Conservation (phyloP, 768 basidiomycete genomes). For the Ephemerocybe angulata region DNA sequence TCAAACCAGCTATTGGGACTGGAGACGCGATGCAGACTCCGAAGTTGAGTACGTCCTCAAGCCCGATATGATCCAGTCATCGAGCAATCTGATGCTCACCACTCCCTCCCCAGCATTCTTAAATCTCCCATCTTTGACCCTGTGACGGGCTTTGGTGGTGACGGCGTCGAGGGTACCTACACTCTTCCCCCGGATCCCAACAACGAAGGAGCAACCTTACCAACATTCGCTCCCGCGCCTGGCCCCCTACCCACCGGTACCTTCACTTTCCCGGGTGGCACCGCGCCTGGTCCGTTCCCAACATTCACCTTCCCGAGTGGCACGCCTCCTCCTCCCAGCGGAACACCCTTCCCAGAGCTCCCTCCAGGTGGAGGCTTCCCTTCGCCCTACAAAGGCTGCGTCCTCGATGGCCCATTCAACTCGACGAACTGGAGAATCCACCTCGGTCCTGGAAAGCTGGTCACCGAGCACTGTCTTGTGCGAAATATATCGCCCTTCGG, state of each 20-base stretch:
- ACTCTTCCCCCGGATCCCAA: constrained; percentile 6
- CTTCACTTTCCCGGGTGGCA: not conserved
- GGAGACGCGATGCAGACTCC: constrained; percentile 2
- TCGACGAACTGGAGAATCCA: not conserved
- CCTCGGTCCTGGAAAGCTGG: constrained; percentile 4
- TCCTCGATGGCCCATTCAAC: constrained; percentile 9
- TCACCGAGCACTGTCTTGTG: constrained; percentile 7
- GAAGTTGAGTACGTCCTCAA: not conserved
- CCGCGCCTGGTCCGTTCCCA: too few relatives aligned
- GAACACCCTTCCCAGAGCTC: not conserved
- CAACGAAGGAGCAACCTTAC: too few relatives aligned
- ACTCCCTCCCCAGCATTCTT: not conserved
- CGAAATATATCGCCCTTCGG: too few relatives aligned
- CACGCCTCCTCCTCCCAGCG: too few relatives aligned
- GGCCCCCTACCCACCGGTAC: too few relatives aligned
- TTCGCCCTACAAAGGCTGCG: constrained; percentile 7
- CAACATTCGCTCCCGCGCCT: too few relatives aligned
- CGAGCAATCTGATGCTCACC: not conserved
- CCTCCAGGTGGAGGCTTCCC: not conserved
- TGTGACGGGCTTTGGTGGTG: constrained; percentile 7
- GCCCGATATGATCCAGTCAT: not conserved
- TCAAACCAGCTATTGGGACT: constrained; percentile 7
- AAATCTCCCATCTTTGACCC: constrained; percentile 8
- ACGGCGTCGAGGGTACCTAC: constrained; percentile 8
- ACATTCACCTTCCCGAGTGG: not conserved